A percentile compares a stretch with the other conserved stretches of the same genome.
Evolutionary conservation across 2,329 filamentous ascomycete genomes (phyloP).

Genomic region (Pseudohalonectria lignicola): DNA sequence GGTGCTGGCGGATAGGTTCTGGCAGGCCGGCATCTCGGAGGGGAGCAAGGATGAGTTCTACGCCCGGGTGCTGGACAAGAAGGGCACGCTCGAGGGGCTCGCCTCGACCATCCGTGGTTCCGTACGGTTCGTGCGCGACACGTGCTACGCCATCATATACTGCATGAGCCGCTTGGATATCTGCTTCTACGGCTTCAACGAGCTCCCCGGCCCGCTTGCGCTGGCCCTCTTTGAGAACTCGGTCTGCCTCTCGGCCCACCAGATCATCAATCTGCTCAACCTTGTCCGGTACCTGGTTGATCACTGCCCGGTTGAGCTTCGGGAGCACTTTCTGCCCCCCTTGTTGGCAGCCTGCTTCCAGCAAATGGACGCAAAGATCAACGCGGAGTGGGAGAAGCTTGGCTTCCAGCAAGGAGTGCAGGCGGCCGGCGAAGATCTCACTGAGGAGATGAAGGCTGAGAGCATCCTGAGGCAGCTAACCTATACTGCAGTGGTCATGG

Average conservation of each 20-base stretch:
- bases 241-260: constrained; percentile 75
- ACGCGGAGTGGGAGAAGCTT: constrained; percentile 74
- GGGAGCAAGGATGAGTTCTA: constrained; percentile 97
- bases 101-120: constrained; percentile 87
- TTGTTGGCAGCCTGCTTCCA: constrained; percentile 73
- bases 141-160: constrained; percentile 88
- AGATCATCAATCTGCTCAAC: constrained; percentile 87
- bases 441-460: constrained; percentile 96
- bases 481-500: constrained; percentile 83
- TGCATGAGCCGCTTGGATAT: constrained; percentile 81
- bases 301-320: constrained; percentile 72
- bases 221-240: constrained; percentile 77
- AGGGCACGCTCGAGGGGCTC: constrained; percentile 81
- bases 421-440: constrained; percentile 65
- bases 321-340: constrained; percentile 72
- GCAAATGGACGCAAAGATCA: constrained; percentile 81
- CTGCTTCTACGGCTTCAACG: constrained; percentile 82
- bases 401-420: constrained; percentile 49
- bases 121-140: constrained; percentile 81
- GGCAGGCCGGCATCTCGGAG: constrained; percentile 94
- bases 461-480: constrained; percentile 90
- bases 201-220: constrained; percentile 73
- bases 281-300: constrained; percentile 83
- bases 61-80: constrained; percentile 79
- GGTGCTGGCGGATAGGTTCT: constrained; percentile 89